Evolutionary conservation across 495 filamentous ascomycete species (phyloP), one percentile per base, ranked within the genome.

Genomic region (Evansstolkia leycettana): DNA sequence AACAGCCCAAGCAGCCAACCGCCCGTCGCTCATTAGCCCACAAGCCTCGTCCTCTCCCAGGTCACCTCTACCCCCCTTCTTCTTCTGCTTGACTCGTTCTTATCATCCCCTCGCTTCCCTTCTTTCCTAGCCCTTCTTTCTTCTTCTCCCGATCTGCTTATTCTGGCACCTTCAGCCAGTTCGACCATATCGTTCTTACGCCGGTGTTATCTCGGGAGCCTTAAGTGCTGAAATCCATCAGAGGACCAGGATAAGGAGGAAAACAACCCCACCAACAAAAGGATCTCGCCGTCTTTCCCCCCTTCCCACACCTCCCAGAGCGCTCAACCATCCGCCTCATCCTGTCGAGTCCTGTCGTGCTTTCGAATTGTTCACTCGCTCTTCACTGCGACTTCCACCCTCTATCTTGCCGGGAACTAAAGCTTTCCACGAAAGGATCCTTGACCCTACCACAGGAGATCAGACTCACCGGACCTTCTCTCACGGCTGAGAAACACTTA

Each of bases 1-100:
- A 62, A 64, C 56, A 52, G 45, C 54, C 54, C 50, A 47, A 48
- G 47, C 38, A 39, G 37, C 38, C 38, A 37, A 40, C 19, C 27
- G 39, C 42, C 23, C 37, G 26, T 31, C 30, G 42, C 27, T 47
- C 52, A 58, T 46, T 51, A 34, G 38, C 37, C 36, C 45, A 47
- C 40, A 32, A 17, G 42, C 37, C 39, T n/a, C 25, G 20, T 33
- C 4, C 29, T 33, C 28, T 33, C 18, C 26, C 31, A 18, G 12
- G 27, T 28, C 28, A 35, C 33, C 30, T 30, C 17, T n/a, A n/a
- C 30, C 37, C 33, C 28, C 28, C 28, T 29, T 29, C 11, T n/a
- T n/a, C 33, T n/a, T n/a, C 28, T 29, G 5, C 11, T n/a, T n/a
- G 28, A 29, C 11, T 40, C 34, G 23, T 34, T 34, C 30, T 18